Percentiles rank a stretch among this genome's conserved stretches.
Evolutionary conservation across 306 rosid genomes (phyloP).

Genomic region (Corylus americana): DNA sequence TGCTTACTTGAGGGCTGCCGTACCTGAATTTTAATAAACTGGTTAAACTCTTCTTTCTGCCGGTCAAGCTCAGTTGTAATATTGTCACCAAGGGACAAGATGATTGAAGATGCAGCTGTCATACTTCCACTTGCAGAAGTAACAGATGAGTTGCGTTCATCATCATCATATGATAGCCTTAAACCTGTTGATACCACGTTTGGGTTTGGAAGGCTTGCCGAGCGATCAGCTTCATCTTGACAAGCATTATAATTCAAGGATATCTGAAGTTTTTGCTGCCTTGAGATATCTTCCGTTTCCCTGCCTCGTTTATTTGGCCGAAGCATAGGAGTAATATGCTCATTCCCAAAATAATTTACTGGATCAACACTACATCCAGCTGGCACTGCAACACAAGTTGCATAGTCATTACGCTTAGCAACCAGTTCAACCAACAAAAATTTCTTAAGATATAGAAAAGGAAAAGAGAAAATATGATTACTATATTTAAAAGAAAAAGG

Average conservation of each 20-base stretch:
- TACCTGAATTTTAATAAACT: constrained; percentile 79
- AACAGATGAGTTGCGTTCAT: constrained; percentile 87
- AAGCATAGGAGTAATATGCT: constrained; percentile 59
- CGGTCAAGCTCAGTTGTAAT: constrained; percentile 72
- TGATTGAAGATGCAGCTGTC: constrained; percentile 60
- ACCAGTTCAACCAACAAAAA: constrained; percentile 16
- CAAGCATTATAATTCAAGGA: constrained; percentile 70
- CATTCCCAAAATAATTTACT: constrained; percentile 74
- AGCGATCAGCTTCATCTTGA: constrained; percentile 68
- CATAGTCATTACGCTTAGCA: constrained; percentile 22
- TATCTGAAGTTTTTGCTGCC: constrained; percentile 81
- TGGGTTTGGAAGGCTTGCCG: constrained; percentile 72
- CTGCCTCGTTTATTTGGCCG: constrained; percentile 62
- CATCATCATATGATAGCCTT: constrained; percentile 85
- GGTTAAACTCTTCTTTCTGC: constrained; percentile 86
- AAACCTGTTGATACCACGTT: constrained; percentile 88
- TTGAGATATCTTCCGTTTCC: constrained; percentile 68
- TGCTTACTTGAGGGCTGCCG: not conserved
- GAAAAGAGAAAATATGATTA: not conserved
- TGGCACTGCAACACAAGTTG: constrained; percentile 55
- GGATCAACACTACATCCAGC: constrained; percentile 76
- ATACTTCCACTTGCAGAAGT: constrained; percentile 92
- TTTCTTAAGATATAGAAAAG: constrained; percentile 5
- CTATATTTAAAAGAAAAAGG: not conserved
- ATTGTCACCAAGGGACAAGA: constrained; percentile 69